Conservation (phyloP, 2,329 filamentous ascomycete species). For the Geosmithia morbida region DNA sequence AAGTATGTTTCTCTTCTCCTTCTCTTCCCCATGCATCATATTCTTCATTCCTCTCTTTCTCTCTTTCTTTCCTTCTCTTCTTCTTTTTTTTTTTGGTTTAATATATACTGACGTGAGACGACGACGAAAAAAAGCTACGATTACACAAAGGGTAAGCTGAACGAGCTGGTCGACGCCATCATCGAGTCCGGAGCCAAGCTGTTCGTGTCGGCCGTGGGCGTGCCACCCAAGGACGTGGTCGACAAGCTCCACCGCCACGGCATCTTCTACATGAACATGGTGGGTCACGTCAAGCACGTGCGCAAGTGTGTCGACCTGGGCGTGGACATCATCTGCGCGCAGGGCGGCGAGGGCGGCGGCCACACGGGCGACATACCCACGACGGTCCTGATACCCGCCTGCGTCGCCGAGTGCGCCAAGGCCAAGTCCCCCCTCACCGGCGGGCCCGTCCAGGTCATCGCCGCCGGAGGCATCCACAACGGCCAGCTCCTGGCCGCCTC, state of each 20-base stretch:
- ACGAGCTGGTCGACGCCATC: constrained; percentile 79
- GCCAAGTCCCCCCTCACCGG: constrained; percentile 80
- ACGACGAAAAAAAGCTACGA: too few species aligned
- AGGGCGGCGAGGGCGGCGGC: constrained; percentile 93
- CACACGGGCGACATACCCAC: constrained; percentile 94
- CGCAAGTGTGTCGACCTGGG: constrained; percentile 88
- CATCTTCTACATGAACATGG: constrained; percentile 99
- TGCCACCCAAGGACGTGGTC: constrained; percentile 78
- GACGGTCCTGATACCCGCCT: constrained; percentile 80
- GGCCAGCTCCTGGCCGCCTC: constrained; percentile 80
- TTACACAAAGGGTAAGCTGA: constrained; percentile 97
- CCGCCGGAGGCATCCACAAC: constrained; percentile 88
- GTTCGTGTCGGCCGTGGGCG: constrained; percentile 93
- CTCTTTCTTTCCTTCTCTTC: too few species aligned
- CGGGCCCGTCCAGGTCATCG: constrained; percentile 77
- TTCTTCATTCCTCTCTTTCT: too few species aligned
- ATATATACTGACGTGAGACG: too few species aligned
- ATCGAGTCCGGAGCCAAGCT: constrained; percentile 84
- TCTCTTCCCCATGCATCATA: not conserved
- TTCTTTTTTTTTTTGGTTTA: too few species aligned
- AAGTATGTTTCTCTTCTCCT: constrained; percentile 50
- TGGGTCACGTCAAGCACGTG: constrained; percentile 98
- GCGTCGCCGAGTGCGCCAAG: constrained; percentile 67
- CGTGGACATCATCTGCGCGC: constrained; percentile 93
- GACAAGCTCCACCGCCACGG: constrained; percentile 79